Base-by-base conservation (phyloP, 2,329 filamentous ascomycete genomes). In the Byssothecium circinans region DNA sequence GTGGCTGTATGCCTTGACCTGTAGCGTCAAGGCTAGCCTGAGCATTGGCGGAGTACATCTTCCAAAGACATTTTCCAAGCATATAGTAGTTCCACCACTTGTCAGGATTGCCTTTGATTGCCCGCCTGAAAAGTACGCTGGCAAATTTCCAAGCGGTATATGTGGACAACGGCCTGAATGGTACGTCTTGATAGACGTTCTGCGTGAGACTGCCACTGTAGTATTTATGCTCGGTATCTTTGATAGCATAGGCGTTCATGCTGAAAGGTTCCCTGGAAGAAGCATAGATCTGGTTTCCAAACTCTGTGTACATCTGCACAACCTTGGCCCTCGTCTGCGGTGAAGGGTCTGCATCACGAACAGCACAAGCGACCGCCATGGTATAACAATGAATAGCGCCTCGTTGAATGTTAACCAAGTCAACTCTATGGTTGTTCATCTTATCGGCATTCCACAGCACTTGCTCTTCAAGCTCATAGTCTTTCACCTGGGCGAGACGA, bases 371-470 rank as follows among this genome's bases (percentile, higher is more conserved):
- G 33, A 85, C 75, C 7, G 86, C 85, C 83, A 88, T 87, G 2
- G 80, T 75, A 55, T 82, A 84, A 65, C 89, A 92, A 68, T 95
- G 89, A 37, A 95, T 91, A 1, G 89, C 86, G 60, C 83, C 84
- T 25, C 89, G 83, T 67, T 96, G 89, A 51, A 88, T 81, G 42
- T 83, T 84, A 19, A 90, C 81, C 36, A 95, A 72, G 48, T 95
- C 89, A 3, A 77, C 74, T 45, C 87, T 84, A 60, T 87, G 86
- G 65, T 88, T 92, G 71, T 95, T 95, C 72, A 95, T 86, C 70
- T 95, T 95, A 58, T 95, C 90, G 1, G 90, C 88, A 17, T 86
- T 88, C 91, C 91, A 95, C 4, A 91, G 82, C 4, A 95, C 88
- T 6, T 86, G 83, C 68, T 96, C 91, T 53, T 96, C 91, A 12